Evolutionary conservation across 2,329 filamentous ascomycete species (phyloP).

Genomic region (Exserohilum rostratum): DNA sequence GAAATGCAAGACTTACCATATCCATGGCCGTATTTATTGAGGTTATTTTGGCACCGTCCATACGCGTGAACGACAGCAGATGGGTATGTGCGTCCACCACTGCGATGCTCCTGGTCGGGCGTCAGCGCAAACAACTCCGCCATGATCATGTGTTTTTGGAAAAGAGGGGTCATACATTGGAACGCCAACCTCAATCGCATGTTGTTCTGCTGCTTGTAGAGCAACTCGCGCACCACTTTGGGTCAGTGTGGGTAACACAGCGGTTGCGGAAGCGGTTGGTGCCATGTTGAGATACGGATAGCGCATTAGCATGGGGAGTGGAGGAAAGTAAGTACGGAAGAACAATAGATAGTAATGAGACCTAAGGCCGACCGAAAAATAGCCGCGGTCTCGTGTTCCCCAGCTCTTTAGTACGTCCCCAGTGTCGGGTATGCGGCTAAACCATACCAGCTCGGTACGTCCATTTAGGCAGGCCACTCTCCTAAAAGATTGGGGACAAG

Average conservation of each 20-base stretch:
- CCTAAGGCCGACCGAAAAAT: background rate
- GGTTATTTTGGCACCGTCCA: slow-evolving; percentile 55
- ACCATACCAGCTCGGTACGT: slow-evolving; percentile 6
- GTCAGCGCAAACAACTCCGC: background rate
- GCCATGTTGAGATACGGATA: slow-evolving; percentile 18
- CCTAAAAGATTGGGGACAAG: slow-evolving; percentile 3
- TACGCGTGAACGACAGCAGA: slow-evolving; percentile 54
- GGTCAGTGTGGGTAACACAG: slow-evolving; percentile 36
- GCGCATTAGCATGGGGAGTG: slow-evolving; percentile 2
- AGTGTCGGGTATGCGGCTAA: slow-evolving; percentile 13
- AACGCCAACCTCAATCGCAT: slow-evolving; percentile 35
- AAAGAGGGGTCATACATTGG: slow-evolving; percentile 38
- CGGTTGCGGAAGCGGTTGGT: slow-evolving; percentile 18
- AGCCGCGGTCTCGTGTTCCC: slow-evolving; percentile 12
- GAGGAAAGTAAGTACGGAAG: background rate
- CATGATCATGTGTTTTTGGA: background rate
- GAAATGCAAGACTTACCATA: slow-evolving; percentile 36
- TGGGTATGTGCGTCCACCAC: slow-evolving; percentile 52
- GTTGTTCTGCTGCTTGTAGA: slow-evolving; percentile 34
- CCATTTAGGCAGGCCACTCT: slow-evolving; percentile 6
- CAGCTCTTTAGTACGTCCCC: slow-evolving; percentile 6
- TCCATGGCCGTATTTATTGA: slow-evolving; percentile 68
- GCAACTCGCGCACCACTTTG: slow-evolving; percentile 38
- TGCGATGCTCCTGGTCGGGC: slow-evolving; percentile 53
- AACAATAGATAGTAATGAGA: slow-evolving; percentile 1